These are phyloP conservation scores for Coemansia sp. DNA, from an alignment of 192 early-diverging fungal species.

Conservation along the genomic window DNA sequence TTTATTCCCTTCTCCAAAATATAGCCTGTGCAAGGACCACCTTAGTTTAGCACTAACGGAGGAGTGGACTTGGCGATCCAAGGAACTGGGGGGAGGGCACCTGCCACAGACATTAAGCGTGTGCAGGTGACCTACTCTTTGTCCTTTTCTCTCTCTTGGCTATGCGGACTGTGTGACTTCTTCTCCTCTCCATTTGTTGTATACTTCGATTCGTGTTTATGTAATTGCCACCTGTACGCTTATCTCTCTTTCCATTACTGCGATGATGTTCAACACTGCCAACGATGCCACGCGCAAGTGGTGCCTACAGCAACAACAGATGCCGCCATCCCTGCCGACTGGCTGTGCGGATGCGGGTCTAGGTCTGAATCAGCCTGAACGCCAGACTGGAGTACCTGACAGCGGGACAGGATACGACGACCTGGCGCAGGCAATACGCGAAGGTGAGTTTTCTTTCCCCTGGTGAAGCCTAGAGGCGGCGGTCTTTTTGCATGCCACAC, in stretches of 20 bases:
- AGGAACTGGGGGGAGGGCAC: too few species aligned
- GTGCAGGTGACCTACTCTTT: conserved; percentile 4
- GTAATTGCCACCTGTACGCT: too few species aligned
- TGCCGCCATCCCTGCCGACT: too few species aligned
- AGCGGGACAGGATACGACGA: neutral
- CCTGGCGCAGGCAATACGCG: conserved; percentile 22
- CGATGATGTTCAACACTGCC: too few species aligned
- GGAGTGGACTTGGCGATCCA: too few species aligned
- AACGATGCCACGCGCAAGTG: too few species aligned
- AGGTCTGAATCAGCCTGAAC: too few species aligned
- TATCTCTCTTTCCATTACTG: too few species aligned
- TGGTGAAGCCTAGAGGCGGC: neutral
- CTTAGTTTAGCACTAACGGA: too few species aligned
- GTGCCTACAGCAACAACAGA: too few species aligned
- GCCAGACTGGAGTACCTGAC: neutral
- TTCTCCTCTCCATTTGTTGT: neutral
- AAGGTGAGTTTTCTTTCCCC: conserved; percentile 30
- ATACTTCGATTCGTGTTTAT: neutral
- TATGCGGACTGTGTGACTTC: conserved; percentile 1
- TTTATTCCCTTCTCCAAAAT: too few species aligned
- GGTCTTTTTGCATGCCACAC: neutral
- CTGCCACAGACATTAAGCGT: neutral
- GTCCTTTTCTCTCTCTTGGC: neutral
- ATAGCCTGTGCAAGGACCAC: too few species aligned
- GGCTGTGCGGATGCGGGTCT: neutral